Evolutionary conservation across 805 yeast genomes (phyloP).

Genomic region (Kregervanrija fluxuum): DNA sequence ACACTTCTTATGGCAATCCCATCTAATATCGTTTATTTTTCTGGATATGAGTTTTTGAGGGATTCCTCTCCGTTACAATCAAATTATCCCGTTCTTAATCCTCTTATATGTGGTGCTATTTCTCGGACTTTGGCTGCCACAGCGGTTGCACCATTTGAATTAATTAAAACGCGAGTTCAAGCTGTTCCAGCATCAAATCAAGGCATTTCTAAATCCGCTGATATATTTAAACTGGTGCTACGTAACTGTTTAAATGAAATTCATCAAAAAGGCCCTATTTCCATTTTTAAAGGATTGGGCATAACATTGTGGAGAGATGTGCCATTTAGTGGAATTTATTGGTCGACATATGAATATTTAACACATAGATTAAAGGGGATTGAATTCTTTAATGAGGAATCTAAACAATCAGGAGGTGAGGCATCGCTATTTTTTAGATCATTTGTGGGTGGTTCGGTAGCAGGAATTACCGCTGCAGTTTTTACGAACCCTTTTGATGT

Average conservation of each 20-base stretch:
- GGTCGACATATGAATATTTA: constrained; percentile 75
- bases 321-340: constrained; percentile 91
- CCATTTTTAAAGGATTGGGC: constrained; percentile 77
- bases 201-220: constrained; percentile 23
- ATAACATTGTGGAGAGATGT: constrained; percentile 95
- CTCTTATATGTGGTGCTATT: constrained; percentile 75
- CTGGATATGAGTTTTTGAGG: constrained; percentile 83
- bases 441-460: constrained; percentile 73
- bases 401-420: constrained; percentile 5
- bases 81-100: constrained; percentile 41
- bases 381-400: constrained; percentile 18
- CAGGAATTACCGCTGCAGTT: constrained; percentile 82
- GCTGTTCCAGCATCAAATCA: constrained; percentile 55
- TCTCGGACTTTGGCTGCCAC: constrained; percentile 85
- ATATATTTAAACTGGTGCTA: constrained; percentile 41
- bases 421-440: constrained; percentile 41
- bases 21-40: constrained; percentile 85
- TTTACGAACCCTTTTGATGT: constrained; percentile 95
- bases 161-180: constrained; percentile 82
- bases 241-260: constrained; percentile 34
- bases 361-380: constrained; percentile 21
- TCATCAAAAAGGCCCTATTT: constrained; percentile 45
- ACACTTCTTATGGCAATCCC: constrained; percentile 88
- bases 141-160: constrained; percentile 78
- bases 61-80: constrained; percentile 57